Conservation (phyloP, 768 basidiomycete genomes). For the Dictyophora rubrovolvata region DNA sequence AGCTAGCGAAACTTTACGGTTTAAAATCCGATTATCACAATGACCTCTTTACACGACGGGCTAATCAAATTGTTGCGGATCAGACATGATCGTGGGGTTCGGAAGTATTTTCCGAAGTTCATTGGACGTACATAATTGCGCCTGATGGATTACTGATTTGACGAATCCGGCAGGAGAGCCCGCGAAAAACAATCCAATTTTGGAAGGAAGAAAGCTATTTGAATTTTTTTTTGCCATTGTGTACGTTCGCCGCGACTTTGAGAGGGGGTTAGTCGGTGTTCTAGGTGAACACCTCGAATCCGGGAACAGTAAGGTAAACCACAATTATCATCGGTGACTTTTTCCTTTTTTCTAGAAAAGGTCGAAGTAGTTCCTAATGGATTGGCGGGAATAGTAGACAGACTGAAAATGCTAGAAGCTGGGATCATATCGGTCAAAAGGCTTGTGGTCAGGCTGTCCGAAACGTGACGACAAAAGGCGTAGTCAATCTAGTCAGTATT, state of each 20-base stretch:
- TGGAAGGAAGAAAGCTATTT: slow-evolving; percentile 4
- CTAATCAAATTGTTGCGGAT: too few relatives aligned
- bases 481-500: too few relatives aligned
- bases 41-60: too few relatives aligned
- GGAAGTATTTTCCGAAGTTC: too few relatives aligned
- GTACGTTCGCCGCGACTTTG: slow-evolving; percentile 8
- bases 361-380: slow-evolving; percentile 32
- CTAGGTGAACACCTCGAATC: neutral
- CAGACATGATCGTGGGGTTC: too few relatives aligned
- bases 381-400: slow-evolving; percentile 26
- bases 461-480: too few relatives aligned
- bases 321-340: too few relatives aligned
- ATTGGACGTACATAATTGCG: too few relatives aligned
- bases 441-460: slow-evolving; percentile 32
- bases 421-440: slow-evolving; percentile 33
- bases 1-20: too few relatives aligned
- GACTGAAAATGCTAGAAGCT: slow-evolving; percentile 26
- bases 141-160: too few relatives aligned
- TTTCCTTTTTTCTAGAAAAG: neutral
- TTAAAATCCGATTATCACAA: too few relatives aligned
- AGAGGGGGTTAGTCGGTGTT: neutral
- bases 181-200: slow-evolving; percentile 23
- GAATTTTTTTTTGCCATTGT: slow-evolving; percentile 6
- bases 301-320: neutral
- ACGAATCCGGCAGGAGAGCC: slow-evolving; percentile 31